Conservation (phyloP, 2,329 filamentous ascomycete genomes). For the Trematosphaeria pertusa region DNA sequence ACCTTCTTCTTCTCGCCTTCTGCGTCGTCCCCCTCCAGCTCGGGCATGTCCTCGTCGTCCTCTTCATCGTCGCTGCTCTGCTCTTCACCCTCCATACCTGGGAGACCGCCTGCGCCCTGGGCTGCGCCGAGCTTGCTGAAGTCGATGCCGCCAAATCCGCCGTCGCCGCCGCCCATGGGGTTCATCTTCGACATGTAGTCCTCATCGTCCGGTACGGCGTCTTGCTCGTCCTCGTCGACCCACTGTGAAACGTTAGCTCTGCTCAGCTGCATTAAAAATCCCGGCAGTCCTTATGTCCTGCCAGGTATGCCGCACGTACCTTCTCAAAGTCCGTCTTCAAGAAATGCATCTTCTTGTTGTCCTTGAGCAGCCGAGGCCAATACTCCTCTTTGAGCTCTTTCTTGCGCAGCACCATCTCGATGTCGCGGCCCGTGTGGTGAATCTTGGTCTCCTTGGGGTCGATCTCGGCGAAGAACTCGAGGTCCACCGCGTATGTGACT, state of each 20-base stretch:
- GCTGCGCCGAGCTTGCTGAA: slow-evolving; percentile 80
- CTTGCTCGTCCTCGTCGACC: slow-evolving; percentile 98
- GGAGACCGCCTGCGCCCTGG: slow-evolving; percentile 55
- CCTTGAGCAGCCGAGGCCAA: slow-evolving; percentile 96
- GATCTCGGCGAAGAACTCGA: slow-evolving; percentile 91
- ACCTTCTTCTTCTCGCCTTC: slow-evolving; percentile 50
- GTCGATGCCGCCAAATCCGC: slow-evolving; percentile 86
- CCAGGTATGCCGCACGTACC: too few species aligned
- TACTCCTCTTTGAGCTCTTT: slow-evolving; percentile 94
- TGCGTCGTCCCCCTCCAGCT: slow-evolving; percentile 58
- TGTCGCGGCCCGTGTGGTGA: slow-evolving; percentile 85
- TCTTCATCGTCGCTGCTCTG: slow-evolving; percentile 65
- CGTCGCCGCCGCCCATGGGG: slow-evolving; percentile 62
- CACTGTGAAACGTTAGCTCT: slow-evolving; percentile 62
- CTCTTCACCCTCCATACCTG: slow-evolving; percentile 49
- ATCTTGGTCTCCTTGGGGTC: slow-evolving; percentile 83
- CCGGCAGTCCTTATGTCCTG: too few species aligned
- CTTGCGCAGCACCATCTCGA: slow-evolving; percentile 93
- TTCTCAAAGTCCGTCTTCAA: slow-evolving; percentile 99
- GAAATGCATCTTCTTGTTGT: slow-evolving; percentile 88
- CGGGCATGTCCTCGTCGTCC: slow-evolving; percentile 81
- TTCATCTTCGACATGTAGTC: slow-evolving; percentile 60
- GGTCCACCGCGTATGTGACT: slow-evolving; percentile 81
- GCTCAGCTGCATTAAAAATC: too few species aligned
- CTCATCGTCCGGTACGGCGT: slow-evolving; percentile 85